Base-by-base conservation (phyloP, 1,284 basidiomycete genomes). In the Moesziomyces aphidis region DNA sequence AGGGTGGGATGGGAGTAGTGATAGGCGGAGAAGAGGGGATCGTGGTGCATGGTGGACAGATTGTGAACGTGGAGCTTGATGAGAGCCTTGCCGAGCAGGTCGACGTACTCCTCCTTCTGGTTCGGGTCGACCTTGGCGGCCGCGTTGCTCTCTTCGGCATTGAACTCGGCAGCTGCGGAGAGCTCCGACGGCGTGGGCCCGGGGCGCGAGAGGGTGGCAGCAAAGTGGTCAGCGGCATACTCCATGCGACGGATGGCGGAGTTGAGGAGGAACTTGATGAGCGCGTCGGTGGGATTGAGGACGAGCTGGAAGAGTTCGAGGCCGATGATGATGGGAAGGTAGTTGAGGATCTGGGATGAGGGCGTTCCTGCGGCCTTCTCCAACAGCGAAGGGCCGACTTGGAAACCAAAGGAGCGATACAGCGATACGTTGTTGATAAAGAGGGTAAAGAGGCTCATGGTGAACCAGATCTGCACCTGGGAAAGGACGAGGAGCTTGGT, bases 361-460 rank as follows among this genome's bases (percentile, higher is more conserved):
- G 54, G 39, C 1, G 62, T 59, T 10, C 62, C 69, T 1, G 63
- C 34, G 6, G 47, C 65, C 52, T 76, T 76, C 44, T 71, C 63
- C 22, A 71, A n/a, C 0, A 69, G 60, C 7, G 64, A 73, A 6
- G 67, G 65, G 0, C 62, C 73, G 28, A 77, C 60, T 13, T 72
- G 57, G 87, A 97, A 97, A 81, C 92, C 93, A 85, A 98, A 98
- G 0, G 94, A 90, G 24, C 89, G 86, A 59, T 96, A 90, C 65
- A 98, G 88, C 47, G 92, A 79, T 28, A 63, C 61, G 36, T 96
- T 93, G 76, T 91, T 90, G 75, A 97, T 89, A 89, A 97, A 97
- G 2, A 95, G 91, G 9, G 93, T 92, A 89, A 97, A 97, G 71
- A 93, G 87, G 7, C 91, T 90, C 63, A 98, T 90, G 77, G 94